Percentiles rank a stretch among this genome's conserved stretches.
Conservation (phyloP, 495 filamentous ascomycete genomes). For the Aspergillus olivimuriae region DNA sequence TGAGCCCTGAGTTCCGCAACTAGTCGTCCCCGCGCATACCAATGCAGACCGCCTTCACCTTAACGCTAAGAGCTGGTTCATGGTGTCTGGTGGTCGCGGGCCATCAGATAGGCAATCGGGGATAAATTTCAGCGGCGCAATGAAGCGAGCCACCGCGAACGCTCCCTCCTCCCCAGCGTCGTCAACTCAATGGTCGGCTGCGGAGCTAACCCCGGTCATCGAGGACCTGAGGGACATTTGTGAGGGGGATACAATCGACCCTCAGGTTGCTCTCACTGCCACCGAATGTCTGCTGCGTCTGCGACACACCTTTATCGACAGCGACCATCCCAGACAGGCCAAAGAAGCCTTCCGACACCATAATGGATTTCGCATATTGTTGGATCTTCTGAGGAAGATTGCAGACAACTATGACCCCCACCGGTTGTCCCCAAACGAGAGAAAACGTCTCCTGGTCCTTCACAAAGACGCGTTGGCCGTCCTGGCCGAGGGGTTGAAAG, state of each 20-base stretch:
- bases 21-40: conserved; percentile 22
- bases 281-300: conserved; percentile 40
- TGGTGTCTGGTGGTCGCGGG: conserved; percentile 37
- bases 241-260: conserved; percentile 15
- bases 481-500: conserved; percentile 67
- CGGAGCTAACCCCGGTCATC: conserved; percentile 54
- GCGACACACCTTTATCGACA: conserved; percentile 53
- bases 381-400: conserved; percentile 60
- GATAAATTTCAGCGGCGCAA: conserved; percentile 33
- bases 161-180: conserved; percentile 60
- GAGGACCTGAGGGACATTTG: conserved; percentile 41
- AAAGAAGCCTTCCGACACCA: conserved; percentile 82
- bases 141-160: conserved; percentile 37
- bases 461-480: conserved; percentile 64
- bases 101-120: conserved; percentile 31
- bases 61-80: conserved; percentile 28
- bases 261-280: conserved; percentile 25
- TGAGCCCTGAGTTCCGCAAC: conserved; percentile 4
- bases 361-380: conserved; percentile 69
- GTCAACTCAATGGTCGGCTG: conserved; percentile 50
- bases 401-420: conserved; percentile 64
- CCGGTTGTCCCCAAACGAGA: conserved; percentile 47
- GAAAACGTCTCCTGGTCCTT: conserved; percentile 58
- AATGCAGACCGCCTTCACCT: conserved; percentile 38
- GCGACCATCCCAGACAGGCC: conserved; percentile 33